Evolutionary conservation across 345 rosid genomes (phyloP), one percentile per base, ranked within the genome.

Genomic region (Salix dunnii): DNA sequence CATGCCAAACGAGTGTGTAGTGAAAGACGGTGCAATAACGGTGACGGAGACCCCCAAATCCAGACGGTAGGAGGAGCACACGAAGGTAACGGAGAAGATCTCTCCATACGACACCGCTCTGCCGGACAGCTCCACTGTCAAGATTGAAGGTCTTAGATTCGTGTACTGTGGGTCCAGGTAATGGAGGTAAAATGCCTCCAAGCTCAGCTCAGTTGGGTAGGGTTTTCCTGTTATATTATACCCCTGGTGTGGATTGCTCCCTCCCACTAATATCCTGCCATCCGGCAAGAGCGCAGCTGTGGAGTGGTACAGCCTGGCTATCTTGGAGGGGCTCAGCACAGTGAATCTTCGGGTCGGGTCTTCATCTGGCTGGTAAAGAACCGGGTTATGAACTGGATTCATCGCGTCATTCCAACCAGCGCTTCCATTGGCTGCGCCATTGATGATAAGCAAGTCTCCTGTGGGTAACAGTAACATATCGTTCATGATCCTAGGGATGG

Each of bases 271-370:
- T 27, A 94, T 82, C 75, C 97, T 86, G 27, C 95, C 97, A 68
- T 94, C 98, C 64, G 90, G 87, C 74, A 91, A 79, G 36, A 94
- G 84, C 53, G 82, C 80, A 5, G 95, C 92, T 0, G 93, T 69
- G 0, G 98, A 90, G 75, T 94, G 97, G 82, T 94, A 94, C 95
- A 94, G 88, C 33, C 97, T 82, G 12, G 97, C 87, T 40, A 80
- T 83, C 9, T 23, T 82, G 3, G 89, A 67, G 27, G 91, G 89
- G 76, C 78, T 76, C 40, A 91, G 84, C 18, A 92, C 82, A 14
- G 71, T 82, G 46, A 94, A 94, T 81, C 96, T 85, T 69, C 79
- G 79, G 35, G 61, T 58, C 55, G 77, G 79, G 38, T 58, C 68
- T 30, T 43, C 81, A 10, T 82, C 74, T 30, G 97, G 95, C 5